phyloP scores from a whole-genome alignment of 2,329 filamentous ascomycete species.

The Botrytis deweyae region DNA sequence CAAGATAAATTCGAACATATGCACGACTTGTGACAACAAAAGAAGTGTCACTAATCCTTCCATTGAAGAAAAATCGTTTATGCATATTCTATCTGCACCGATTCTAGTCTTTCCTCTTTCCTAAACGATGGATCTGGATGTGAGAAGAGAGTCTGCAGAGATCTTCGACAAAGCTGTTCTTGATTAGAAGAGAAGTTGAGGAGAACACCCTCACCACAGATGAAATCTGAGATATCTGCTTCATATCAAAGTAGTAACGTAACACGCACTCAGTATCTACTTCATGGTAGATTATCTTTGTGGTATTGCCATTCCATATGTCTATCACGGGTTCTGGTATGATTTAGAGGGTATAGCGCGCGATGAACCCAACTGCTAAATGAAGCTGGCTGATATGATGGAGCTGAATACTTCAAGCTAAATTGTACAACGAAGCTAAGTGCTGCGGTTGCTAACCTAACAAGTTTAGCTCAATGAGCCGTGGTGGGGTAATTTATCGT shows the following conservation, averaged over 20 bases:
- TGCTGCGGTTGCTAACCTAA: not conserved
- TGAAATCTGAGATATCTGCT: not conserved
- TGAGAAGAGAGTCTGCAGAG: not conserved
- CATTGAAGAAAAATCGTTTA: not conserved
- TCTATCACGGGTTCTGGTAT: not conserved
- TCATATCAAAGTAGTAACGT: no score
- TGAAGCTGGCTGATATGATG: not conserved
- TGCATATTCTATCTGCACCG: not conserved
- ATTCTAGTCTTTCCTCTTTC: not conserved
- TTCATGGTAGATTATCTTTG: not conserved
- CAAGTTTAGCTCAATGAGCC: not conserved
- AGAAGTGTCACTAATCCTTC: no score
- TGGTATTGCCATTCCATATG: rapidly evolving
- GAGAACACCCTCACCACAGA: not conserved
- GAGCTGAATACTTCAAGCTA: not conserved
- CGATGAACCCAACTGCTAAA: not conserved
- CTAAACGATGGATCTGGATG: not conserved
- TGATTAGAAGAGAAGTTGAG: not conserved
- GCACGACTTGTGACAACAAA: no score
- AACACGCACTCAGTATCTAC: not conserved
- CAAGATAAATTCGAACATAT: no score
- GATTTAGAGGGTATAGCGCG: not conserved
- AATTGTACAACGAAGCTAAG: not conserved
- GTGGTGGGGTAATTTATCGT: not conserved
- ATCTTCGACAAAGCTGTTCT: not conserved